A percentile compares a stretch with the other conserved stretches of the same genome.
Evolutionary conservation across 2,329 filamentous ascomycete species (phyloP).

Genomic region (Pseudohalonectria lignicola): DNA sequence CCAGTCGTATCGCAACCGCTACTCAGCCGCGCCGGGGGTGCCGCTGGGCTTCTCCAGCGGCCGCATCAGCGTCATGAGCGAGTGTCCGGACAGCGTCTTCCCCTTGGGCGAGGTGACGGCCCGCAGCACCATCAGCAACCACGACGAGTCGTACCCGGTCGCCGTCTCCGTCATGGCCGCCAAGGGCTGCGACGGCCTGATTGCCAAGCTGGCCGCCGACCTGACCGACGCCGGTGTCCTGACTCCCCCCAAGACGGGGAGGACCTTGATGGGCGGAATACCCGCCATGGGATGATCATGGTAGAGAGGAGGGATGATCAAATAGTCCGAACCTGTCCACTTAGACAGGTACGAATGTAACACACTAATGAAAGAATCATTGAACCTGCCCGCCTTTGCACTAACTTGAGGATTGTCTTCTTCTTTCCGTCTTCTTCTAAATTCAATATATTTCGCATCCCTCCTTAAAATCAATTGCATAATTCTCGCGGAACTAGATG

Average conservation of each 20-base stretch:
- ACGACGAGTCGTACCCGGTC: conserved; percentile 41
- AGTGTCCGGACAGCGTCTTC: conserved; percentile 28
- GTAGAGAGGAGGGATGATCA: background rate
- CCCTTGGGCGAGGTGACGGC: conserved; percentile 27
- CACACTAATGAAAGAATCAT: no score
- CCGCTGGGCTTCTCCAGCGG: conserved; percentile 32
- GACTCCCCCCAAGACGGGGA: conserved; percentile 29
- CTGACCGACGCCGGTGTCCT: conserved; percentile 37
- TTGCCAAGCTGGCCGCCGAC: conserved; percentile 41
- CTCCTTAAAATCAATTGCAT: no score
- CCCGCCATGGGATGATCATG: background rate
- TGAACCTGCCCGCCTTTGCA: no score
- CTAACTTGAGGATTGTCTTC: no score
- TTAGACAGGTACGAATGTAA: no score
- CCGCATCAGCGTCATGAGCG: conserved; percentile 22
- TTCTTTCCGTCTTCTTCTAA: no score
- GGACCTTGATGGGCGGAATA: conserved; percentile 12
- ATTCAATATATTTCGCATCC: no score
- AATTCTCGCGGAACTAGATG: no score
- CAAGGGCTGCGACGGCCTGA: conserved; percentile 48
- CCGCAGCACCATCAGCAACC: conserved; percentile 26
- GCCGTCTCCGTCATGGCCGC: conserved; percentile 45
- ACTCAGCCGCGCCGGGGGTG: conserved; percentile 26
- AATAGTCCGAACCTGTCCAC: no score
- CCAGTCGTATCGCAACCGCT: conserved; percentile 19